Evolutionary conservation across 2,329 filamentous ascomycete species (phyloP), one percentile per base, ranked within the genome.

Genomic region (Xylariales sp.): DNA sequence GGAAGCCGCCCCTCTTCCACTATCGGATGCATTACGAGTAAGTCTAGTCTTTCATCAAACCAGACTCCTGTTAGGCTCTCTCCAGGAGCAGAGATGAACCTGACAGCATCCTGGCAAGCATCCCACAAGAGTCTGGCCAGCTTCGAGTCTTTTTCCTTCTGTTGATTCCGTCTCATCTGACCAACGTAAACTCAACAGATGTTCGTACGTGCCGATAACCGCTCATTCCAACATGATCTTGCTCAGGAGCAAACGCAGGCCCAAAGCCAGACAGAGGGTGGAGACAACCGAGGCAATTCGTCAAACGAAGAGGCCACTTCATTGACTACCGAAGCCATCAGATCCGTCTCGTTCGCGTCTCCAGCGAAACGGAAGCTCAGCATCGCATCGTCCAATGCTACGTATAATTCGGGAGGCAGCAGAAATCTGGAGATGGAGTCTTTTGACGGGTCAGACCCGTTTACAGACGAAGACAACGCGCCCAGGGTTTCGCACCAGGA

Each of bases 141-240:
- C 16, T n/a, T 21, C 11, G 31, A 27, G 15, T 35, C 28, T 5
- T 27, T 27, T 27, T 27, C 24, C 24, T n/a, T n/a, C n/a, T n/a
- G n/a, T n/a, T n/a, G n/a, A n/a, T n/a, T n/a, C n/a, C n/a, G n/a
- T n/a, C n/a, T n/a, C n/a, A n/a, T n/a, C n/a, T n/a, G n/a, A n/a
- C 24, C 8, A 27, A 27, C 8, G 19, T 31, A 51, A 61, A 11
- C 54, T 2, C 47, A 63, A 8, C 58, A 73, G 56, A 63, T 65
- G 22, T 79, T 79, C 51, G 62, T 72, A 4, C 65, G 63, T 28
- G 64, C 63, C 27, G 75, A 79, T 38, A 79, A 78, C 47, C 67
- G 66, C 42, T 61, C 63, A 2, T 79, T 79, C 54, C 64, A 65
- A 14, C 63, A 68, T 37, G 75, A 79, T 48, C 59, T 78, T 5